phyloP scores from a whole-genome alignment of 495 filamentous ascomycete genomes.

The Trichoderma orchidacearum region DNA sequence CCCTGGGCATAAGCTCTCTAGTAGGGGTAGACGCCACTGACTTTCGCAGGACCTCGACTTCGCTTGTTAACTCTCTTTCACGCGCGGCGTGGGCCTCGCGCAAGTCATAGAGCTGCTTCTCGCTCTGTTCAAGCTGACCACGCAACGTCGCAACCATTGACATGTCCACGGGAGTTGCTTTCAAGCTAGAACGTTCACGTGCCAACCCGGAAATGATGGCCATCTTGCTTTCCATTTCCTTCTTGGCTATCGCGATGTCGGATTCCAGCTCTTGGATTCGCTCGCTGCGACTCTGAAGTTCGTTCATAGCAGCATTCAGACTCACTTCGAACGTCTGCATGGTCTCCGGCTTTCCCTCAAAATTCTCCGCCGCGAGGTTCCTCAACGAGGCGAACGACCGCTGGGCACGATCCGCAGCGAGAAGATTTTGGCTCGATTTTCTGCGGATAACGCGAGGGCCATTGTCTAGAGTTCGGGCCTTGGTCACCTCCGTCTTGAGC shows the following conservation, averaged over 20 bases:
- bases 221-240: constrained; percentile 92
- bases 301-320: constrained; percentile 83
- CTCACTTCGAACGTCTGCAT: constrained; percentile 91
- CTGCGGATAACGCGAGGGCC: constrained; percentile 70
- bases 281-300: constrained; percentile 75
- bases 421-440: constrained; percentile 85
- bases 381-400: constrained; percentile 82
- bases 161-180: constrained; percentile 81
- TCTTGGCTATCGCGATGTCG: constrained; percentile 71
- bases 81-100: constrained; percentile 56
- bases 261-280: constrained; percentile 78
- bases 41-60: constrained; percentile 54
- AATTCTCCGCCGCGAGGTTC: constrained; percentile 74
- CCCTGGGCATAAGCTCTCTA: neutral
- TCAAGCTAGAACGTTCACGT: constrained; percentile 78
- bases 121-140: constrained; percentile 74
- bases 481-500: constrained; percentile 72
- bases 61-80: constrained; percentile 56
- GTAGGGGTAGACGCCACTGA: constrained; percentile 24
- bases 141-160: constrained; percentile 78
- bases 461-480: constrained; percentile 46
- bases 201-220: constrained; percentile 90
- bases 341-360: constrained; percentile 65
- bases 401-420: constrained; percentile 82
- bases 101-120: constrained; percentile 62